These are phyloP conservation scores for Daldinia loculata DNA, from an alignment of 495 filamentous ascomycete species.

Conservation along the genomic window DNA sequence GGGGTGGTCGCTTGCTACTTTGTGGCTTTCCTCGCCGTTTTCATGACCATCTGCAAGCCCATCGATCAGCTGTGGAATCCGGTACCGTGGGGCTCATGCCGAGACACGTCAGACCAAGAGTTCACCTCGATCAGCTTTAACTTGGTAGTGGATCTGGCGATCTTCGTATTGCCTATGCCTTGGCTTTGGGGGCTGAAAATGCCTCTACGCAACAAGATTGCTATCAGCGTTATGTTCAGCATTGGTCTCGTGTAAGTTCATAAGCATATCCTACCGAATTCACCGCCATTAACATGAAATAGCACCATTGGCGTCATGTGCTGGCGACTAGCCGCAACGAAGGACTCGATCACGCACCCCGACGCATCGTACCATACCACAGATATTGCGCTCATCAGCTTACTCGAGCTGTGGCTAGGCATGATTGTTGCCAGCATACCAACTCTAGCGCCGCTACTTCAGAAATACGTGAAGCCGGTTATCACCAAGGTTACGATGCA, in stretches of 20 bases:
- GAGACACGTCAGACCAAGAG: not conserved
- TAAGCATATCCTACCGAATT: not conserved
- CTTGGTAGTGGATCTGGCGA: not conserved
- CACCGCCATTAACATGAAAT: too few relatives aligned
- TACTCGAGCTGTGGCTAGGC: constrained; percentile 1
- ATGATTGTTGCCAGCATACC: constrained; percentile 4
- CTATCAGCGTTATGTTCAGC: constrained; percentile 10
- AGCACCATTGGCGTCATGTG: not conserved
- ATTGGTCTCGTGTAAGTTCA: constrained; percentile 1
- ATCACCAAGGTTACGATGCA: not conserved
- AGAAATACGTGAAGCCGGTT: not conserved
- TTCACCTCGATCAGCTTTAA: constrained; percentile 2
- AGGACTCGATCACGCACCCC: not conserved
- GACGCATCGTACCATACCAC: not conserved
- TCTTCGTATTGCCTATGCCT: constrained; percentile 1
- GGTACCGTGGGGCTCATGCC: not conserved
- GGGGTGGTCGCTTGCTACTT: not conserved
- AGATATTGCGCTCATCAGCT: not conserved
- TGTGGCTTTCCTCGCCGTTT: too few relatives aligned
- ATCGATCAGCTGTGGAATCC: constrained; percentile 8
- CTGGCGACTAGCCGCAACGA: not conserved
- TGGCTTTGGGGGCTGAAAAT: not conserved
- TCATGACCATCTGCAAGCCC: constrained; percentile 1
- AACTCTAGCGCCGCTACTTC: not conserved
- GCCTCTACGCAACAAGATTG: constrained; percentile 5